Percentiles rank a stretch among this genome's conserved stretches.
These are phyloP conservation scores for Aphanomyces astaci DNA, from an alignment of 352 stramenopile species.

Conservation along the genomic window DNA sequence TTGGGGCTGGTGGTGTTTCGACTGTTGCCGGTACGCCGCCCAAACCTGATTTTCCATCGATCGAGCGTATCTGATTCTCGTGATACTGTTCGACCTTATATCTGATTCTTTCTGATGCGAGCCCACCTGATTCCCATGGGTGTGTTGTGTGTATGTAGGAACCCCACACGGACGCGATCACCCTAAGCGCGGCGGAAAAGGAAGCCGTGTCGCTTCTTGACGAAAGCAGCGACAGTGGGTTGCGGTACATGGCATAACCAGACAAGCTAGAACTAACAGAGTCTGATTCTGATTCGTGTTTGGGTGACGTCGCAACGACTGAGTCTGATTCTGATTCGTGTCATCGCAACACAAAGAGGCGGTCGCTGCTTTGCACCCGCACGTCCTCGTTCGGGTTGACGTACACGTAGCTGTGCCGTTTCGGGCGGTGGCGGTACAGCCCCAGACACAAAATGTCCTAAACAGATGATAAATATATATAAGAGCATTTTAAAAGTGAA, in stretches of 20 bases:
- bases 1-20: slow-evolving; percentile 10
- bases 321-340: background rate
- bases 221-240: slow-evolving; percentile 22
- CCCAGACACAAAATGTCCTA: slow-evolving; percentile 51
- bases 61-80: background rate
- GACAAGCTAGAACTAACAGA: background rate
- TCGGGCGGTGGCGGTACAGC: slow-evolving; percentile 39
- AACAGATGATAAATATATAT: slow-evolving; percentile 8
- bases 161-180: slow-evolving; percentile 66
- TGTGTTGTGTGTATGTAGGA: slow-evolving; percentile 77
- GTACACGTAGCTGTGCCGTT: slow-evolving; percentile 44
- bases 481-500: background rate
- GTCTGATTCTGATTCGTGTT: background rate
- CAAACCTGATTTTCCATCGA: slow-evolving; percentile 25
- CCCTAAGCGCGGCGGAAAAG: slow-evolving; percentile 75
- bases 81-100: too few relatives aligned
- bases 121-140: slow-evolving; percentile 50
- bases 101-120: too few relatives aligned
- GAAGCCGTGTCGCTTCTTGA: slow-evolving; percentile 66
- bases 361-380: background rate
- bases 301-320: background rate
- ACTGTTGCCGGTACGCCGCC: background rate
- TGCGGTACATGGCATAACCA: slow-evolving; percentile 19
- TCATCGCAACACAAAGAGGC: slow-evolving; percentile 7
- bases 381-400: slow-evolving; percentile 38